Evolutionary conservation across 1,284 basidiomycete genomes (phyloP).

Genomic region (Chalciporus sp.): DNA sequence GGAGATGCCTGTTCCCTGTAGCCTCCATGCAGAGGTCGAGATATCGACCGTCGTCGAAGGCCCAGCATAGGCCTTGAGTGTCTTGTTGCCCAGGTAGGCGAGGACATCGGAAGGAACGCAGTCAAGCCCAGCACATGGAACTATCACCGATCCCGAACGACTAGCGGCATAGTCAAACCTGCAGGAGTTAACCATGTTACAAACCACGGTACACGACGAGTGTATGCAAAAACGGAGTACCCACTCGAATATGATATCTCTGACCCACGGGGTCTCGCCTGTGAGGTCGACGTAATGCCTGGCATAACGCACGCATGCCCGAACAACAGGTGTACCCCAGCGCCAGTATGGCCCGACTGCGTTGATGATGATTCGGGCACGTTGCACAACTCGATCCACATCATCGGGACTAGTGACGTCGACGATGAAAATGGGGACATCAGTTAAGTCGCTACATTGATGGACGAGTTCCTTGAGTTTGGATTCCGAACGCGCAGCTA

Average conservation of each 20-base stretch:
- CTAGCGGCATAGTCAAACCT: slow-evolving; percentile 60
- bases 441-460: slow-evolving; percentile 41
- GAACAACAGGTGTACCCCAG: slow-evolving; percentile 66
- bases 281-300: slow-evolving; percentile 69
- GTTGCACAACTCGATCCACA: slow-evolving; percentile 55
- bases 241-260: slow-evolving; percentile 49
- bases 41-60: slow-evolving; percentile 38
- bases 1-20: slow-evolving; percentile 56
- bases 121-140: slow-evolving; percentile 64
- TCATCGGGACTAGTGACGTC: slow-evolving; percentile 51
- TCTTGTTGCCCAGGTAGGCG: slow-evolving; percentile 53
- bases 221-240: slow-evolving; percentile 17
- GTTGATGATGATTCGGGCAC: slow-evolving; percentile 65
- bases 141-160: slow-evolving; percentile 54
- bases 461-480: slow-evolving; percentile 53
- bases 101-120: slow-evolving; percentile 60
- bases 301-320: slow-evolving; percentile 45
- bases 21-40: slow-evolving; percentile 50
- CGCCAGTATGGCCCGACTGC: slow-evolving; percentile 67
- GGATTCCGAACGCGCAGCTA: slow-evolving; percentile 60
- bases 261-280: slow-evolving; percentile 58
- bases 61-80: slow-evolving; percentile 42
- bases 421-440: slow-evolving; percentile 48
- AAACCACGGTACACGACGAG: slow-evolving; percentile 4
- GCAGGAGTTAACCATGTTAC: slow-evolving; percentile 3